Base-by-base conservation (phyloP, 352 stramenopile species). In the Phytophthora brassicae region DNA sequence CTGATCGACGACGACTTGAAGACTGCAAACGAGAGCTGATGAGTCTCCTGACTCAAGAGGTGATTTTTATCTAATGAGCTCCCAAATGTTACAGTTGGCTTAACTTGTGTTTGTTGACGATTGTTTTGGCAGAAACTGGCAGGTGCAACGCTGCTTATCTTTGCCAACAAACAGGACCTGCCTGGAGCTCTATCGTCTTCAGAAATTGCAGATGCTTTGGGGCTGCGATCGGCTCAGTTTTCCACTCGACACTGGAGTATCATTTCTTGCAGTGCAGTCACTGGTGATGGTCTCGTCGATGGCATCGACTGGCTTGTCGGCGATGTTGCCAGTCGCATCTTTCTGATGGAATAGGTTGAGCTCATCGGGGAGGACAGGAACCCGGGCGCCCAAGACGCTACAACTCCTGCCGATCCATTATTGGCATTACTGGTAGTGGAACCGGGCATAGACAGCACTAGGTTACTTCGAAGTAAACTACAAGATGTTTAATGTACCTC, bases 111-210 rank as follows among this genome's bases (percentile, higher is more conserved):
- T n/a, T 20, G 5, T 11, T 38, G 13, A 8, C 26, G 8, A 31
- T 58, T 56, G 14, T 31, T 41, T 41, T 26, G 35, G 45, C 71
- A 99, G 83, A 99, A 99, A 87, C 82, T 99, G 38, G 95, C 95
- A 2, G 97, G 97, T n/a, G 97, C 97, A 8, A 98, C 92, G 43
- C 78, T 99, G n/a, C 77, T 99, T 31, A 98, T 99, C 64, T 98
- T 99, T 56, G 97, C 97, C 28, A 99, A 99, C 84, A 99, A 99
- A 68, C 96, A 99, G 69, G 97, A 99, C 65, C 70, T 99, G 6
- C 81, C 81, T 7, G 95, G 96, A 2, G 95, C 97, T 22, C 70
- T 99, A 11, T 80, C 80, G 11, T 79, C 75, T 5, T 77, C 92
- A 14, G 89, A 98, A 64, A 99, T 99, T 66, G 89, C 84, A 12